phyloP scores from a whole-genome alignment of 2,329 filamentous ascomycete genomes.

The Trichoderma polysporum region DNA sequence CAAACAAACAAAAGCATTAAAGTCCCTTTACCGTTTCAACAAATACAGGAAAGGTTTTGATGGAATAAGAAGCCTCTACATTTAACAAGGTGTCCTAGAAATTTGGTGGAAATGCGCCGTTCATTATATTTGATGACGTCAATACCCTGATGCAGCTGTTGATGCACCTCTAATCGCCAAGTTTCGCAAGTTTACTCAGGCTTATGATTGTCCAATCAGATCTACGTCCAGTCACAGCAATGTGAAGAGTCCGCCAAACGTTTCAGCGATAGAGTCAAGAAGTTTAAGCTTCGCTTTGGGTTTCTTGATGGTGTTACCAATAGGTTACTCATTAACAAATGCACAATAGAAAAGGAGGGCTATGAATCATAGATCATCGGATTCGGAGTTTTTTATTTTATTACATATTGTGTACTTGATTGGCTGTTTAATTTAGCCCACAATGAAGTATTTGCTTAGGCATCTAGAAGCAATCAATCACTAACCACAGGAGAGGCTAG shows the following conservation, averaged over 20 bases:
- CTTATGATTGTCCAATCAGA: constrained; percentile 56
- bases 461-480: too few species aligned
- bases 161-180: background rate
- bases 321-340: background rate
- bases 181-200: constrained; percentile 43
- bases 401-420: too few species aligned
- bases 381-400: too few species aligned
- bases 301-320: background rate
- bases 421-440: too few species aligned
- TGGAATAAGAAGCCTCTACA: constrained; percentile 68
- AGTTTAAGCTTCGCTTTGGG: background rate
- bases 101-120: constrained; percentile 68
- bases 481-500: too few species aligned
- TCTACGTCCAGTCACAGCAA: background rate
- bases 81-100: constrained; percentile 67
- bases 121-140: constrained; percentile 76
- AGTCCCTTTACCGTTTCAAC: constrained; percentile 63
- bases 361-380: too few species aligned
- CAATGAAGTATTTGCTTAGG: too few species aligned
- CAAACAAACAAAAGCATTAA: constrained; percentile 41
- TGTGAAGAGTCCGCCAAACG: background rate
- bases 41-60: constrained; percentile 51
- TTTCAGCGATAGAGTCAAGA: background rate
- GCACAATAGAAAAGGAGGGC: background rate
- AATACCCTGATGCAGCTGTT: constrained; percentile 58